Conservation (phyloP, 352 stramenopile genomes). For the Phytophthora constricta region DNA sequence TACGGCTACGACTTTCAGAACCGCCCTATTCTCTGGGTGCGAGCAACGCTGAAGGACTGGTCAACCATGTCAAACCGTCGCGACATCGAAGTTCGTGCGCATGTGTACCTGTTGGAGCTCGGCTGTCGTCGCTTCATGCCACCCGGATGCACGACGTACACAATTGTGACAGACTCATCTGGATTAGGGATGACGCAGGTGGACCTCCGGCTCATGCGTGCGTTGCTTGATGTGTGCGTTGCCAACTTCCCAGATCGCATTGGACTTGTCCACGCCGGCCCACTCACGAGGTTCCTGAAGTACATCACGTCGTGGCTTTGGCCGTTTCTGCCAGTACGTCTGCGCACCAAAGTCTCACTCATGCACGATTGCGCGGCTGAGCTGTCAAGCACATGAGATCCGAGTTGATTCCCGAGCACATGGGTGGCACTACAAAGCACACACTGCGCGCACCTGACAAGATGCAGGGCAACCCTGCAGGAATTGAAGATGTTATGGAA, state of each 20-base stretch:
- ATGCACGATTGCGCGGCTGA: slow-evolving; percentile 63
- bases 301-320: slow-evolving; percentile 58
- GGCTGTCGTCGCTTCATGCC: slow-evolving; percentile 65
- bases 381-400: slow-evolving; percentile 63
- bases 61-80: slow-evolving; percentile 52
- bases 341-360: slow-evolving; percentile 66
- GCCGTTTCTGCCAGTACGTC: slow-evolving; percentile 58
- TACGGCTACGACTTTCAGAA: slow-evolving; percentile 76
- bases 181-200: slow-evolving; percentile 54
- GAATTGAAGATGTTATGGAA: slow-evolving; percentile 46
- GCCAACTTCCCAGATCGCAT: slow-evolving; percentile 75
- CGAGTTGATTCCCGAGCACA: slow-evolving; percentile 58
- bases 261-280: slow-evolving; percentile 61
- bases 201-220: slow-evolving; percentile 69
- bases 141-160: slow-evolving; percentile 61
- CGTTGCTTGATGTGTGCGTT: slow-evolving; percentile 65
- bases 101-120: slow-evolving; percentile 67
- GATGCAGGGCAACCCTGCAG: slow-evolving; percentile 19
- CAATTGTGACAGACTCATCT: slow-evolving; percentile 63
- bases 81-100: slow-evolving; percentile 60
- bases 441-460: slow-evolving; percentile 33
- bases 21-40: slow-evolving; percentile 72
- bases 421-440: slow-evolving; percentile 54
- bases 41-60: slow-evolving; percentile 68
- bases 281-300: slow-evolving; percentile 64